phyloP scores from a whole-genome alignment of 73 alveolate genomes.

The Paramecium primaurelia region DNA sequence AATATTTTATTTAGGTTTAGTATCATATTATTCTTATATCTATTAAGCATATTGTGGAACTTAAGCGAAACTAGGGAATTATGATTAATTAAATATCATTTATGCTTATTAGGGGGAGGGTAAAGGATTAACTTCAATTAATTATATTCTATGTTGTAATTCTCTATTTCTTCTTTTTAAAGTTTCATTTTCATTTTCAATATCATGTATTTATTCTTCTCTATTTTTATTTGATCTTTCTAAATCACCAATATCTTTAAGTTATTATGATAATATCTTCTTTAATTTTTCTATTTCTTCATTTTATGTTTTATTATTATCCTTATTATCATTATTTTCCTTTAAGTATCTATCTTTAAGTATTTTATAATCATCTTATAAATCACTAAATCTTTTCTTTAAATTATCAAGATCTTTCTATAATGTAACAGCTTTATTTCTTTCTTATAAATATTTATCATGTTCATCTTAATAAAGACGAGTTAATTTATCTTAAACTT shows the following conservation, averaged over 20 bases:
- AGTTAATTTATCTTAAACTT: conserved; percentile 25
- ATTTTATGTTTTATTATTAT: not conserved
- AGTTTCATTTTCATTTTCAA: conserved; percentile 51
- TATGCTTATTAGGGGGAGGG: not conserved
- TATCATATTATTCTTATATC: not conserved
- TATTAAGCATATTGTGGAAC: not conserved
- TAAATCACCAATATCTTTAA: not conserved
- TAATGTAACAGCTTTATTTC: conserved; percentile 41
- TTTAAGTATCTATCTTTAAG: conserved; percentile 34
- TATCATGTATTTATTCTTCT: conserved; percentile 47
- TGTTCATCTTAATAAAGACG: conserved; percentile 43
- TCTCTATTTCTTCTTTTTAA: conserved; percentile 58
- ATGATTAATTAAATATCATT: not conserved
- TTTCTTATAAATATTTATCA: conserved; percentile 44
- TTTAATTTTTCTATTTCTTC: conserved; percentile 46
- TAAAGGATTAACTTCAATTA: conserved; percentile 35
- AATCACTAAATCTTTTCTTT: conserved; percentile 44
- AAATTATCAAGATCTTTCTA: conserved; percentile 43
- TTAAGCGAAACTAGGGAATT: not conserved
- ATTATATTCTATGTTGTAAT: conserved; percentile 32
- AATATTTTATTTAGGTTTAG: not conserved
- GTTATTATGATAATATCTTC: not conserved
- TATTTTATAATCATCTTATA: conserved; percentile 40
- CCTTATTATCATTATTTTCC: conserved; percentile 40
- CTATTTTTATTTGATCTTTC: not conserved